Evolutionary conservation across 108 stramenopile genomes (phyloP).

Genomic region (Asterionellopsis glacialis): DNA sequence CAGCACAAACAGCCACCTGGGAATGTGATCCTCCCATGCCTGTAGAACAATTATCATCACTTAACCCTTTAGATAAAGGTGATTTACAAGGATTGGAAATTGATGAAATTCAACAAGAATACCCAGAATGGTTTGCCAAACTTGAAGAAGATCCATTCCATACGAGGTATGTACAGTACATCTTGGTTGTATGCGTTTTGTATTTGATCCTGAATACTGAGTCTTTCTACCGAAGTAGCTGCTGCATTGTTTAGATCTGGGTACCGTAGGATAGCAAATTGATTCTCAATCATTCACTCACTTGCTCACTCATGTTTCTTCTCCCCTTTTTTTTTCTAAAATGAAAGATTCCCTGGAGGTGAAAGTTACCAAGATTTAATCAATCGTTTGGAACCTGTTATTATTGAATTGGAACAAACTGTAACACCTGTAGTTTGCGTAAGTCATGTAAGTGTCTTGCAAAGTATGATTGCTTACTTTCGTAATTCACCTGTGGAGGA

Average conservation of each 20-base stretch:
- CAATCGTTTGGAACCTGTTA: conserved; percentile 63
- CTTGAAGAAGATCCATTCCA: conserved; percentile 74
- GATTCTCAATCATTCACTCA: too few species aligned
- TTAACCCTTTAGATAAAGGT: conserved; percentile 92
- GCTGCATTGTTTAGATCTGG: neutral
- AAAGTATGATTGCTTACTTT: conserved; percentile 85
- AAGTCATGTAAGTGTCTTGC: conserved; percentile 86
- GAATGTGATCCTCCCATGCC: conserved; percentile 20
- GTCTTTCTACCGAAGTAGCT: neutral
- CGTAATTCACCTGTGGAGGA: conserved; percentile 69
- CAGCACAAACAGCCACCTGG: conserved; percentile 73
- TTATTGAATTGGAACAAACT: conserved; percentile 90
- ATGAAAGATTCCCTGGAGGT: conserved; percentile 80
- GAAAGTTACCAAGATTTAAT: conserved; percentile 87
- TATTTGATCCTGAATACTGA: too few species aligned
- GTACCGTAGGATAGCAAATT: too few species aligned
- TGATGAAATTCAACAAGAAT: conserved; percentile 54
- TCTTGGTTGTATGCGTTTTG: neutral
- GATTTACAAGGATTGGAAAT: conserved; percentile 83
- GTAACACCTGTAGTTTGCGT: conserved; percentile 82
- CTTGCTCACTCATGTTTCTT: neutral
- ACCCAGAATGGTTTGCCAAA: conserved; percentile 70
- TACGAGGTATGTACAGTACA: conserved; percentile 43
- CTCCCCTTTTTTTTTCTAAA: neutral
- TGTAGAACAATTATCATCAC: conserved; percentile 57